These are phyloP conservation scores for Pneumocystis canis DNA, from an alignment of 1,139 yeast genomes.

Conservation along the genomic window DNA sequence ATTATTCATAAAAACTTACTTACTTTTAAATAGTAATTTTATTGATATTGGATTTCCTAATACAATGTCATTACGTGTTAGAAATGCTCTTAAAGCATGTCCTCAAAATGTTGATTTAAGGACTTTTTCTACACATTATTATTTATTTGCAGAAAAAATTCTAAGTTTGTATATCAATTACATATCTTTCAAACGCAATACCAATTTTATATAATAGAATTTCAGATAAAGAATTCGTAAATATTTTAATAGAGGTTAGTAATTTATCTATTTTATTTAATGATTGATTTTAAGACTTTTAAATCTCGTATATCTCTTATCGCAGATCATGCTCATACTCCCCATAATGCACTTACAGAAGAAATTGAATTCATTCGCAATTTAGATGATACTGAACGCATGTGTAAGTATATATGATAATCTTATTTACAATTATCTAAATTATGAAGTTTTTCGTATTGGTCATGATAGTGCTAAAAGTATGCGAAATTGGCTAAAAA, in stretches of 20 bases:
- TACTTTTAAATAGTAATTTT: slow-evolving; percentile 17
- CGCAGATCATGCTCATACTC: slow-evolving; percentile 53
- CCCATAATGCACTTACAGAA: slow-evolving; percentile 26
- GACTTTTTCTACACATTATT: slow-evolving; percentile 50
- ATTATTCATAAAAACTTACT: background rate
- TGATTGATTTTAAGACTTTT: slow-evolving; percentile 29
- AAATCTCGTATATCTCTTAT: slow-evolving; percentile 54
- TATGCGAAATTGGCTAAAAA: background rate
- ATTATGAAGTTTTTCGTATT: background rate
- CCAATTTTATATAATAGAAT: slow-evolving; percentile 3
- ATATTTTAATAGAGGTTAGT: slow-evolving; percentile 7
- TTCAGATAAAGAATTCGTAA: slow-evolving; percentile 7
- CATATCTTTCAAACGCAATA: background rate
- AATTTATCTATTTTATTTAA: background rate
- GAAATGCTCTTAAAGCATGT: slow-evolving; percentile 71
- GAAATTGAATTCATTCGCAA: slow-evolving; percentile 40
- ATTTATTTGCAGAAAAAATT: slow-evolving; percentile 48
- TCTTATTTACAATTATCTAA: background rate
- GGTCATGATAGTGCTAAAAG: background rate
- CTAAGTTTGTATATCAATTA: background rate
- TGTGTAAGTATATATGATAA: slow-evolving; percentile 18
- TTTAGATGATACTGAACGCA: slow-evolving; percentile 63
- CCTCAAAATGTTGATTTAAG: slow-evolving; percentile 56
- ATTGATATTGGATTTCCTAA: slow-evolving; percentile 22
- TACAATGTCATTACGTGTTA: slow-evolving; percentile 39